A percentile compares a stretch with the other conserved stretches of the same genome.
phyloP scores from a whole-genome alignment of 805 yeast species.

The Clavispora santaluciae region DNA sequence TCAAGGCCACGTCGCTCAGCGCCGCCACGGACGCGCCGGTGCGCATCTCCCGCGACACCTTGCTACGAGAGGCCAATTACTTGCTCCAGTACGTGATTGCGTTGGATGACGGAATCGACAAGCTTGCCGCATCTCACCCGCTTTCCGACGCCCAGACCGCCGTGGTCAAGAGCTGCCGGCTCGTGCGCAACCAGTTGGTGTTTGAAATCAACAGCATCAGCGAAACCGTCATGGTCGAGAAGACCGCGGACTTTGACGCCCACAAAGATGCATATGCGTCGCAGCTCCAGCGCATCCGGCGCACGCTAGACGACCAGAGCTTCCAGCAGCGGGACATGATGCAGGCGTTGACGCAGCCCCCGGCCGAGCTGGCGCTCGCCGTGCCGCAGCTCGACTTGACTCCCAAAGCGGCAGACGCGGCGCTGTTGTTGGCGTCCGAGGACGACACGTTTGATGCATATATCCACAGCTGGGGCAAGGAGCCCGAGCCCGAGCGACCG shows the following conservation, averaged over 20 bases:
- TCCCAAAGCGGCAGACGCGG: slow-evolving; percentile 7
- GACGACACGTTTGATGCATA: slow-evolving; percentile 7
- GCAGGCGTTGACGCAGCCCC: slow-evolving; percentile 1
- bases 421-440: slow-evolving; percentile 3
- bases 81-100: slow-evolving; percentile 32
- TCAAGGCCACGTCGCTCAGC: slow-evolving; percentile 31
- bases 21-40: slow-evolving; percentile 7
- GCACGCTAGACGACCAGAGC: slow-evolving; percentile 24
- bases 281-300: slow-evolving; percentile 19
- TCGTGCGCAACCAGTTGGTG: slow-evolving; percentile 25
- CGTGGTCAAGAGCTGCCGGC: slow-evolving; percentile 13
- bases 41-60: slow-evolving; percentile 22
- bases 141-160: slow-evolving; percentile 5
- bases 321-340: slow-evolving; percentile 16
- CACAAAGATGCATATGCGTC: slow-evolving; percentile 21
- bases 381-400: neutral
- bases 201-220: slow-evolving; percentile 28
- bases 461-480: slow-evolving; percentile 12
- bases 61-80: slow-evolving; percentile 33
- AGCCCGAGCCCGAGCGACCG: neutral
- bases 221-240: slow-evolving; percentile 24
- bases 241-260: slow-evolving; percentile 21
- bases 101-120: slow-evolving; percentile 15
- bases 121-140: neutral
- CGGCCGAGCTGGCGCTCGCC: neutral